A percentile compares a stretch with the other conserved stretches of the same genome.
phyloP scores from a whole-genome alignment of 768 basidiomycete genomes.

The Lactifluus subvellereus region DNA sequence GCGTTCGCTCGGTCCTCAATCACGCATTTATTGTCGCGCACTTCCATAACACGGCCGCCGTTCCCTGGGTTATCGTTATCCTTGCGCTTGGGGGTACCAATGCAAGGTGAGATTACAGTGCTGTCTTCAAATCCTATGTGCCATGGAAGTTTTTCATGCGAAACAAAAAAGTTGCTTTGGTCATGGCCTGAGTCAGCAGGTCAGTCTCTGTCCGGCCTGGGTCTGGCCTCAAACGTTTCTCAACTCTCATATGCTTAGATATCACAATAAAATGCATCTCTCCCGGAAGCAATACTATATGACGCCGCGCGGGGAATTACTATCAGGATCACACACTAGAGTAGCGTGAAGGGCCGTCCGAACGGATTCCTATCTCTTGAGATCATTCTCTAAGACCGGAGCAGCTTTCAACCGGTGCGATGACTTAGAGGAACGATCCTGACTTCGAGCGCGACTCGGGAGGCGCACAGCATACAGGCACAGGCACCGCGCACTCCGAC shows the following conservation, averaged over 20 bases:
- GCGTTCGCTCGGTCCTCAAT: background rate
- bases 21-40: background rate
- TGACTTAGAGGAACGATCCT: too few species aligned
- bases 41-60: background rate
- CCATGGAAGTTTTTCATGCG: background rate
- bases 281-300: too few species aligned
- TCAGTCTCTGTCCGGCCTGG: background rate
- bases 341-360: background rate
- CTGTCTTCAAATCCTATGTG: background rate
- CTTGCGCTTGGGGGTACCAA: background rate
- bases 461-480: constrained; percentile 16
- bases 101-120: background rate
- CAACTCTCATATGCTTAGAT: background rate
- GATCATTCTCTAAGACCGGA: too few species aligned
- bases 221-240: background rate
- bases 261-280: too few species aligned
- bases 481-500: constrained; percentile 8
- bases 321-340: background rate
- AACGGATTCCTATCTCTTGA: too few species aligned
- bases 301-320: background rate
- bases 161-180: too few species aligned
- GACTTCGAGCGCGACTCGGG: background rate
- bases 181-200: background rate
- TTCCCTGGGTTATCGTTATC: background rate
- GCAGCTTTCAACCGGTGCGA: background rate